Percentiles rank a stretch among this genome's conserved stretches.
phyloP scores from a whole-genome alignment of 2,329 filamentous ascomycete genomes.

The Alternaria hordeiaustralica region DNA sequence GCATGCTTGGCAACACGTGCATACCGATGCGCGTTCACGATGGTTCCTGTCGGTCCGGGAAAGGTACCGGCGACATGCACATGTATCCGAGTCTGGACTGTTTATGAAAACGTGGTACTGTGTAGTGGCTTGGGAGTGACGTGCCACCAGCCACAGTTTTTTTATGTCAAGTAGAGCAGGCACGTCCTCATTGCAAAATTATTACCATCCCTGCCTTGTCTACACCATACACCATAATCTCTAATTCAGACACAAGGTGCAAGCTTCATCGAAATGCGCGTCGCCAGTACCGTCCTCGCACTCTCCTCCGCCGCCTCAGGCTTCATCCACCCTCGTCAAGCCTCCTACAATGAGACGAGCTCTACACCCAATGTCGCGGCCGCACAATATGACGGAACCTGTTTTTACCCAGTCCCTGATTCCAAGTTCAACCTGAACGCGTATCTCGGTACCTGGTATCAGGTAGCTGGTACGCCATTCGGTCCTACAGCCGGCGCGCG shows the following conservation, averaged over 20 bases:
- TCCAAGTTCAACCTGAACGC: constrained; percentile 32
- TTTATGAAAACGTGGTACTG: not conserved
- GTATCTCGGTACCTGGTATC: constrained; percentile 40
- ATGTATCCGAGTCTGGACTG: not conserved
- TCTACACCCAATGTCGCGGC: constrained; percentile 22
- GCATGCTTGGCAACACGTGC: constrained; percentile 4
- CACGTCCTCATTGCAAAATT: not conserved
- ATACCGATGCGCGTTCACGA: not conserved
- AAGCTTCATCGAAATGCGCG: constrained; percentile 20
- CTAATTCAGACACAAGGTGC: not conserved
- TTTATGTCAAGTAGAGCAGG: not conserved
- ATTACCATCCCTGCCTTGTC: not conserved
- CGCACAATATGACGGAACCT: constrained; percentile 34
- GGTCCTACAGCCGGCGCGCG: constrained; percentile 33
- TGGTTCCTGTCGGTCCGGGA: constrained; percentile 7
- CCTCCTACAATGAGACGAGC: constrained; percentile 13
- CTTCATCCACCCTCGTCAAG: constrained; percentile 17
- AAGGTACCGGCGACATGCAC: constrained; percentile 16
- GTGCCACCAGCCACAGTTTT: not conserved
- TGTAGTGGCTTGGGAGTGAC: constrained; percentile 4
- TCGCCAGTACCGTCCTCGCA: constrained; percentile 21
- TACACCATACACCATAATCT: not conserved
- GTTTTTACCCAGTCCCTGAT: constrained; percentile 37
- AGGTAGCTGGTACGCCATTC: constrained; percentile 40
- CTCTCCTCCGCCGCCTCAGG: constrained; percentile 25